Evolutionary conservation across 306 rosid species (phyloP), one percentile per base, ranked within the genome.

Genomic region (Prunus mume): DNA sequence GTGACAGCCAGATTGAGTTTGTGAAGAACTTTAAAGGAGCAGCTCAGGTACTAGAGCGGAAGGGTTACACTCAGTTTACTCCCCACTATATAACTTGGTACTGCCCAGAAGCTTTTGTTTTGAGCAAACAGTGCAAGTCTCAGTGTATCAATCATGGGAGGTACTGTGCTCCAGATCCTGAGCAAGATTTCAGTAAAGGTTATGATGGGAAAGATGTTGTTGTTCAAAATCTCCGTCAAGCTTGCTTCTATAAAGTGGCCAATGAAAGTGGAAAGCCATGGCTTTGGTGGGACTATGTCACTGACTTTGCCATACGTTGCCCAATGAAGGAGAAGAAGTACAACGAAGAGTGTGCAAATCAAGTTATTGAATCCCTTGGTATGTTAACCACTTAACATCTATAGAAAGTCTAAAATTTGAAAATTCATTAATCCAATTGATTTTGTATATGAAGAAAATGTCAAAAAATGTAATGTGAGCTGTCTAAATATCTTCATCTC

Each of bases 281-380:
- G 98, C 93, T 89, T 62, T 95, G 98, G 98, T 95, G 98, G 98
- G 96, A 92, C 84, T 95, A 92, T 79, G 97, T 90, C 73, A 89
- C 93, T 9, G 98, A 95, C 78, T 95, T 95, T 75, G 81, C 97
- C 20, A 92, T 95, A 41, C 98, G 98, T 72, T 95, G 98, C 83
- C 97, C 96, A 56, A 95, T 95, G 98, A 92, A 72, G 75, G 87
- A 85, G 76, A 83, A 88, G 3, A 92, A 84, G 80, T 95, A 85
- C 83, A 80, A 73, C 5, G 86, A 86, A 79, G 97, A 89, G 3
- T 95, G 98, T 82, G 89, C 98, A 43, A 87, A 95, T 88, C 73
- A 84, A 83, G 97, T 95, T 76, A 90, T 95, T 57, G 72, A 83
- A 77, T 89, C 98, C 64, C 89, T 95, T 49, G 98, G 98, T 95